Percentiles rank a stretch among this genome's conserved stretches.
Conservation (phyloP, 495 filamentous ascomycete species). For the Pseudomonodictys pantanalensis region DNA sequence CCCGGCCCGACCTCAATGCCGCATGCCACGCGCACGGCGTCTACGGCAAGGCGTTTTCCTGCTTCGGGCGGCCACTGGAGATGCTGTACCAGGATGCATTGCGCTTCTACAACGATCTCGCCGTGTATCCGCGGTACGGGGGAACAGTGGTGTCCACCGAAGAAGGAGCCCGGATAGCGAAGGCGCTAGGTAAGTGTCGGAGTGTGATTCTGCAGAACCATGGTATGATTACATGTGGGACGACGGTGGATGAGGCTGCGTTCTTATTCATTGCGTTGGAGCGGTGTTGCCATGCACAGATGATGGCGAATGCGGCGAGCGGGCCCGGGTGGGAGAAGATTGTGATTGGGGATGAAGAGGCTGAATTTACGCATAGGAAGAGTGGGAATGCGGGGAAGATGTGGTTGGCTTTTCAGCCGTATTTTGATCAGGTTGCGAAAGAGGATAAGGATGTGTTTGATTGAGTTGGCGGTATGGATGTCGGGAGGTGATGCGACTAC, state of each 20-base stretch:
- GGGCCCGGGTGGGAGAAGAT: not conserved
- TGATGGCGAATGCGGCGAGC: not conserved
- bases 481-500: too few relatives aligned
- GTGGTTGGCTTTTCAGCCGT: not conserved
- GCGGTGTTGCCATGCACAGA: conserved; percentile 1
- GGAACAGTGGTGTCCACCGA: conserved; percentile 49
- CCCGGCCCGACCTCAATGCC: conserved; percentile 51
- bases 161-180: not conserved
- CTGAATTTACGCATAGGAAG: not conserved
- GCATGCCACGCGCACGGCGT: conserved; percentile 52
- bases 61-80: conserved; percentile 49
- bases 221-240: conserved; percentile 2
- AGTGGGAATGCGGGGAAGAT: not conserved
- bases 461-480: too few relatives aligned
- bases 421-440: not conserved
- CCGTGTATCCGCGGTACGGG: conserved; percentile 55
- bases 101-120: conserved; percentile 51
- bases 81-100: conserved; percentile 58
- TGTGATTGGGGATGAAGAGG: not conserved
- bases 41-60: conserved; percentile 49
- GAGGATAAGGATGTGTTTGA: too few relatives aligned
- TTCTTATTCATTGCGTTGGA: conserved; percentile 1
- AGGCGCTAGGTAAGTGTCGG: conserved; percentile 44
- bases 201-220: conserved; percentile 53
- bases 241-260: conserved; percentile 5